Evolutionary conservation across 352 stramenopile genomes (phyloP), one percentile per base, ranked within the genome.

Genomic region (Aphanomyces cochlioides): DNA sequence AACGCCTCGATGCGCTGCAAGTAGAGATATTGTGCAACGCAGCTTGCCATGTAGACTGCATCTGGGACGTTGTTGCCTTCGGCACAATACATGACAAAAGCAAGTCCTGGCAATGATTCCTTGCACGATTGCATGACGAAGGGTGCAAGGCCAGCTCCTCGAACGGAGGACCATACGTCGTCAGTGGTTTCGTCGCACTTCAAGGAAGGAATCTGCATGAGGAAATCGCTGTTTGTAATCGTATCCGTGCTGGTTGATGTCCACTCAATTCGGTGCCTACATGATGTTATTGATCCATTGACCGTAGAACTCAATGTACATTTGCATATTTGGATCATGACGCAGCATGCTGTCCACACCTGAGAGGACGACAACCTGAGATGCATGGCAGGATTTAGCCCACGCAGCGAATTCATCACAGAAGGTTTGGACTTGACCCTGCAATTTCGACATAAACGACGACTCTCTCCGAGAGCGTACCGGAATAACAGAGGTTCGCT

Each of bases 1-100:
- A 83, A 69, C 59, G 72, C 74, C 21, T 53, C 37, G 45, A 53
- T 34, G 7, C 77, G 60, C 39, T 78, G 71, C 28, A 61, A 37
- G 6, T 12, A 39, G 54, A 91, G 65, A 53, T 82, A 89, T 4
- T 72, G 71, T 3, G 81, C 74, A 45, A 91, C 68, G 36, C 87
- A 76, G n/a, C 74, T 77, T 12, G 82, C 72, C 74, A 92, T 80
- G 4, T 75, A 76, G 19, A 78, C 74, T 6, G 86, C 86, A 21
- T 94, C 84, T 0, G 82, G 82, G 5, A 94, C 83, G 71, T 94
- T 94, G 74, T 94, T 83, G 8, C 86, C 86, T 72, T 94, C 86
- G 0, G 86, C 78, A 57, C 84, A 92, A 15, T 80, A 77, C 77
- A 92, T 82, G 45, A 94, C 59, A 54, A 88, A 80, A 37, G 81